These are phyloP conservation scores for Apiospora arundinis DNA, from an alignment of 2,329 filamentous ascomycete species.

Conservation along the genomic window DNA sequence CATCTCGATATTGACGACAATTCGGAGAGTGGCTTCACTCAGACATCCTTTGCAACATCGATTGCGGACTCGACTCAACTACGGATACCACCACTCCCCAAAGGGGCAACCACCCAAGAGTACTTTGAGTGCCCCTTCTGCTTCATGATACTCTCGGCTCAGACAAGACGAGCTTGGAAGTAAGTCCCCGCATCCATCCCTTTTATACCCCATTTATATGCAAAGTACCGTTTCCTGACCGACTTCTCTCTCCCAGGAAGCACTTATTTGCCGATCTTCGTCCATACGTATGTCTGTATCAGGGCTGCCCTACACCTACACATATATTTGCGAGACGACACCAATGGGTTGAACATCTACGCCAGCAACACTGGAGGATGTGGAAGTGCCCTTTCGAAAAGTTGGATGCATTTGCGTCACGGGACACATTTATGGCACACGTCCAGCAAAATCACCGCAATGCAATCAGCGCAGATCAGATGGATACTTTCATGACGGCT, in stretches of 20 bases:
- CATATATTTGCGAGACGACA: conserved; percentile 30
- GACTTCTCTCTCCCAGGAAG: not conserved
- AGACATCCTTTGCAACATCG: conserved; percentile 41
- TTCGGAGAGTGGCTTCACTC: conserved; percentile 33
- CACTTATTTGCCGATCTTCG: conserved; percentile 47
- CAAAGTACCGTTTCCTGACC: not conserved
- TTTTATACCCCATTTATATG: not conserved
- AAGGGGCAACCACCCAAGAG: conserved; percentile 28
- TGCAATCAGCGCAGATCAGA: not conserved
- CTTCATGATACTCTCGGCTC: conserved; percentile 41
- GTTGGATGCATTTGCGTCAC: not conserved
- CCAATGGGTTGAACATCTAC: conserved; percentile 35
- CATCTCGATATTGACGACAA: conserved; percentile 30
- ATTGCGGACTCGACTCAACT: conserved; percentile 24
- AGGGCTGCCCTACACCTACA: conserved; percentile 33
- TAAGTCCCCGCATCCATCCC: conserved; percentile 28
- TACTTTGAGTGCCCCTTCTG: conserved; percentile 50
- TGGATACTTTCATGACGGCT: not conserved
- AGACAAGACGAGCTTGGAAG: conserved; percentile 39
- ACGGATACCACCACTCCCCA: conserved; percentile 34
- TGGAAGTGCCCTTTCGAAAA: conserved; percentile 27
- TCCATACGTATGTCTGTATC: conserved; percentile 45
- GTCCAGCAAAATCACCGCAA: not conserved
- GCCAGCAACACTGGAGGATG: conserved; percentile 33
- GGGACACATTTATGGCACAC: not conserved